Evolutionary conservation across 768 basidiomycete species (phyloP).

Genomic region (Filobasidium wieringae): DNA sequence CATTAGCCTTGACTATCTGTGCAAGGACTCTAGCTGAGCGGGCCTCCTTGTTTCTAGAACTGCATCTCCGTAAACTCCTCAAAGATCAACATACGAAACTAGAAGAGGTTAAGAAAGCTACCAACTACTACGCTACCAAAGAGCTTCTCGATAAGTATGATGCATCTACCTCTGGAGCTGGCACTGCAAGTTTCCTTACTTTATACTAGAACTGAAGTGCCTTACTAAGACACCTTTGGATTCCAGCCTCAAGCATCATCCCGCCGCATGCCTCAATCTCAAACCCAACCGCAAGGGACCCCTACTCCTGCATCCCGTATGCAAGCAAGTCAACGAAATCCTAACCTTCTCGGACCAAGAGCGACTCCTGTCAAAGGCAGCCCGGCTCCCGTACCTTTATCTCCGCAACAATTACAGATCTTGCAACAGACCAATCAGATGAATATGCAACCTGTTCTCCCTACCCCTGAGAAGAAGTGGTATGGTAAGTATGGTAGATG

Average conservation of each 20-base stretch:
- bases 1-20: not conserved
- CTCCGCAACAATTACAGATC: conserved; percentile 28
- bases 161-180: conserved; percentile 44
- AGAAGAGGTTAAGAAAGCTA: conserved; percentile 94
- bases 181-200: no score
- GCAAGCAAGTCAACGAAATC: not conserved
- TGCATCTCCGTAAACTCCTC: conserved; percentile 57
- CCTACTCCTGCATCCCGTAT: conserved; percentile 2
- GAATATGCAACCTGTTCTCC: conserved; percentile 31
- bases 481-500: conserved; percentile 17
- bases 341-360: not conserved
- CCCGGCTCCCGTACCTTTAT: conserved; percentile 3
- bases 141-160: conserved; percentile 85
- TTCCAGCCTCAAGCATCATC: not conserved
- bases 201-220: no score
- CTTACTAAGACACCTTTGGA: no score
- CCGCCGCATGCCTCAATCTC: not conserved
- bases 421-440: conserved; percentile 27
- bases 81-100: conserved; percentile 72
- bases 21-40: not conserved
- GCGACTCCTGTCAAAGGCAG: not conserved
- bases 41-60: conserved; percentile 48
- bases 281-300: not conserved
- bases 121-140: conserved; percentile 85
- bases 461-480: conserved; percentile 37